These are phyloP conservation scores for Ensete ventricosum DNA, from an alignment of 176 grass and related monocot species.

Conservation along the genomic window DNA sequence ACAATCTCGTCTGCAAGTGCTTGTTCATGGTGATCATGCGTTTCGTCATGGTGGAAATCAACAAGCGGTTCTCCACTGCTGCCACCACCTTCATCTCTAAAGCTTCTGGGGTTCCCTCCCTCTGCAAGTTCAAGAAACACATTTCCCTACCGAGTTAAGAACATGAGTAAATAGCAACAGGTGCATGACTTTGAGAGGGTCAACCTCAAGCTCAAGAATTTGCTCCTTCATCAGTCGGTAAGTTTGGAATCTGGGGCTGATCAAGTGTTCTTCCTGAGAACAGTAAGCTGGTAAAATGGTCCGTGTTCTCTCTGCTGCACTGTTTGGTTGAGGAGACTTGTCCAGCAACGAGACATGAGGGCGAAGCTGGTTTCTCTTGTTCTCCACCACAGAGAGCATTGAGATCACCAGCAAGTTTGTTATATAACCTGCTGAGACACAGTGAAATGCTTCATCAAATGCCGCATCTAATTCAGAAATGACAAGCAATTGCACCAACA, in stretches of 20 bases:
- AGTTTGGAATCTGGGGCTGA: neutral
- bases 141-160: neutral
- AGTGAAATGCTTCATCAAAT: too few species aligned
- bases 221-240: conserved; percentile 14
- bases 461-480: too few species aligned
- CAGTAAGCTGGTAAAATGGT: conserved; percentile 3
- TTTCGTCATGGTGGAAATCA: conserved; percentile 4
- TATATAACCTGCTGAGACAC: neutral
- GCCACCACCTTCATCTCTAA: conserved; percentile 15
- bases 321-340: conserved; percentile 3
- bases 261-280: conserved; percentile 2
- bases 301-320: neutral
- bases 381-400: neutral
- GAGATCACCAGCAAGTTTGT: conserved; percentile 28
- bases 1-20: neutral
- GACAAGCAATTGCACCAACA: too few species aligned
- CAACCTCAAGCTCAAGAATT: conserved; percentile 25
- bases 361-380: neutral
- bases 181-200: neutral
- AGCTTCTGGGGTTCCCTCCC: conserved; percentile 22
- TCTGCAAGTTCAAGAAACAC: neutral
- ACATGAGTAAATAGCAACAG: neutral
- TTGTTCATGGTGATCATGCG: conserved; percentile 16
- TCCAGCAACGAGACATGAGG: neutral
- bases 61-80: conserved; percentile 7